phyloP scores from a whole-genome alignment of 805 yeast genomes.

The Ogataea parapolymorpha region DNA sequence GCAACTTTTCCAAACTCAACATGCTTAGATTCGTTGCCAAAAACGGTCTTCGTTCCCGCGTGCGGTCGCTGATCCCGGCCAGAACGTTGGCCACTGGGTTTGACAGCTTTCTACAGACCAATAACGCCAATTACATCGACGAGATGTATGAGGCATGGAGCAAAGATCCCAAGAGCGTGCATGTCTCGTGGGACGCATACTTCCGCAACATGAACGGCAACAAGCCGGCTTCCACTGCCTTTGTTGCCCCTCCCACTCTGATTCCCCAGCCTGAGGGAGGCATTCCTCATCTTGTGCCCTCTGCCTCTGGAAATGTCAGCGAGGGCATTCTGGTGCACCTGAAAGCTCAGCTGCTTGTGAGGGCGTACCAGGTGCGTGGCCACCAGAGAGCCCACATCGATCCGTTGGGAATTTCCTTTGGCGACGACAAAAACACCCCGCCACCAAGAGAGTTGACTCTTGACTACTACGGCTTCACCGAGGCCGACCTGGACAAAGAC shows the following conservation, averaged over 20 bases:
- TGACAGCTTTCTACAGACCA: slow-evolving; percentile 80
- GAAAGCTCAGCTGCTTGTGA: slow-evolving; percentile 92
- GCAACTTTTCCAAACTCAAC: background rate
- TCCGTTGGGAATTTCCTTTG: slow-evolving; percentile 90
- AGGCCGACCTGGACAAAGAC: slow-evolving; percentile 75
- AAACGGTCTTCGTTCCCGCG: slow-evolving; percentile 22
- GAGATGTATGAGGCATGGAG: slow-evolving; percentile 98
- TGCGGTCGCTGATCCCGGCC: slow-evolving; percentile 5
- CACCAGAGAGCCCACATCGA: slow-evolving; percentile 94
- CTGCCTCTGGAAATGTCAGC: slow-evolving; percentile 47
- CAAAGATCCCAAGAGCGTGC: slow-evolving; percentile 86
- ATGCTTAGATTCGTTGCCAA: slow-evolving; percentile 32
- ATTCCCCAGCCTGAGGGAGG: slow-evolving; percentile 82
- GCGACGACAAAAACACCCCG: slow-evolving; percentile 50
- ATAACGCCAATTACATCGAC: slow-evolving; percentile 89
- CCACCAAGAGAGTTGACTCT: slow-evolving; percentile 84
- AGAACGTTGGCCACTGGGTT: slow-evolving; percentile 36
- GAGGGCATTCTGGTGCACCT: slow-evolving; percentile 80
- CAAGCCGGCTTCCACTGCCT: slow-evolving; percentile 73
- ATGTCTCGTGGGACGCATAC: slow-evolving; percentile 95
- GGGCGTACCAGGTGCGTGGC: slow-evolving; percentile 99
- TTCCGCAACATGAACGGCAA: slow-evolving; percentile 79
- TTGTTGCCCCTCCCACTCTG: slow-evolving; percentile 86
- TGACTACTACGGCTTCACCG: slow-evolving; percentile 89
- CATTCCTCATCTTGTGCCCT: slow-evolving; percentile 57